These are phyloP conservation scores for Carex kokanica DNA, from an alignment of 176 grass and related monocot species.

Conservation along the genomic window DNA sequence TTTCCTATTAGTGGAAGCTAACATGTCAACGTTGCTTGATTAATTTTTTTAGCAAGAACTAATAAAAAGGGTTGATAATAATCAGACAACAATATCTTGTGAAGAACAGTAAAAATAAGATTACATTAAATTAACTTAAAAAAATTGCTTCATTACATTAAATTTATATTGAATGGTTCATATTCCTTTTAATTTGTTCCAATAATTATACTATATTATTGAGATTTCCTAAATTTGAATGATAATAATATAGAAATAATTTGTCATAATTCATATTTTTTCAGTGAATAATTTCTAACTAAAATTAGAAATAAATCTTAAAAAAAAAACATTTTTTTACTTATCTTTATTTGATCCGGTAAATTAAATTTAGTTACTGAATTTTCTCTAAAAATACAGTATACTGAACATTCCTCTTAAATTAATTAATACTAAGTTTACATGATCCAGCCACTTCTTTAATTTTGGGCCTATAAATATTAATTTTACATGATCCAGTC, in stretches of 20 bases:
- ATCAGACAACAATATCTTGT: not conserved
- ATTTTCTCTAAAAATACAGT: no score
- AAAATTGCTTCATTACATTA: no score
- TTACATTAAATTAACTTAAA: not conserved
- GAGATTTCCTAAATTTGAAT: no score
- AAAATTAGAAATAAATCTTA: not conserved
- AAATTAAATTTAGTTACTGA: no score
- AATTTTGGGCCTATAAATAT: not conserved
- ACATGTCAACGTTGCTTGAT: not conserved
- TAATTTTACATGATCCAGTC: not conserved
- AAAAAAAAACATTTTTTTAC: not conserved
- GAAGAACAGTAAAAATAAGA: not conserved
- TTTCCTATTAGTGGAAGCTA: not conserved
- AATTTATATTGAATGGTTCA: no score
- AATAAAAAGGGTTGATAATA: not conserved
- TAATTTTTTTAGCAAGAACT: not conserved
- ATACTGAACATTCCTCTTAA: not conserved
- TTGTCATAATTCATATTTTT: no score
- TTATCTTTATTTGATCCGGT: not conserved
- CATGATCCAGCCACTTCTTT: not conserved
- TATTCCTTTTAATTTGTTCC: no score
- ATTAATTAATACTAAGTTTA: not conserved
- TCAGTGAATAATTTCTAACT: no score
- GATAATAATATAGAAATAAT: no score
- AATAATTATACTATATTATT: no score